phyloP scores from a whole-genome alignment of 805 yeast genomes.

The Kazachstania africana region DNA sequence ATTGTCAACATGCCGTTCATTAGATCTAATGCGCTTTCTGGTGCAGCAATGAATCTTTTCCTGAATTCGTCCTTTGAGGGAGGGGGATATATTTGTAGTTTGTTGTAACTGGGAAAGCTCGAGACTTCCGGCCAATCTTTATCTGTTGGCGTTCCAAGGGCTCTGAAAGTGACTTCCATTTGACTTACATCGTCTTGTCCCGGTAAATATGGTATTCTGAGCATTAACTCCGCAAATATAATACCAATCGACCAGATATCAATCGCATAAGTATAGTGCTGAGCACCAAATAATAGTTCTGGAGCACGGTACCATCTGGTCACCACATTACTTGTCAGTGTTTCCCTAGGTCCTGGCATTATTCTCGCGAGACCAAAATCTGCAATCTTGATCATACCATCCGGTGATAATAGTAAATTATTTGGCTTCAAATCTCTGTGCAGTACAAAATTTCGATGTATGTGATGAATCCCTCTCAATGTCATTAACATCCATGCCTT shows the following conservation, averaged over 20 bases:
- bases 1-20: constrained; percentile 60
- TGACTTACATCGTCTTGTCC: constrained; percentile 88
- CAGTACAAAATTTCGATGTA: constrained; percentile 80
- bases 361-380: constrained; percentile 95
- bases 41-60: constrained; percentile 81
- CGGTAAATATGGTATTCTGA: constrained; percentile 89
- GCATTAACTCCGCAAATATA: constrained; percentile 91
- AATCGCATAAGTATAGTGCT: constrained; percentile 78
- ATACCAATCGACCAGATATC: constrained; percentile 97
- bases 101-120: constrained; percentile 62
- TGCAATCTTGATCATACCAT: constrained; percentile 83
- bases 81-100: constrained; percentile 65
- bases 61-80: constrained; percentile 74
- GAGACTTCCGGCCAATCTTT: constrained; percentile 85
- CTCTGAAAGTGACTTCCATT: constrained; percentile 84
- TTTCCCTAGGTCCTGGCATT: constrained; percentile 64
- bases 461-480: constrained; percentile 85
- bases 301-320: constrained; percentile 98
- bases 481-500: constrained; percentile 95
- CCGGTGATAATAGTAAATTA: constrained; percentile 75
- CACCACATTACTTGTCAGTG: constrained; percentile 84
- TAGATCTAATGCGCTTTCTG: constrained; percentile 69
- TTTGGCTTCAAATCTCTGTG: constrained; percentile 94
- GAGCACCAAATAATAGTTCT: constrained; percentile 77
- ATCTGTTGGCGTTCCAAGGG: constrained; percentile 93